These are phyloP conservation scores for Tremella fuciformis DNA, from an alignment of 768 basidiomycete species.

Conservation along the genomic window DNA sequence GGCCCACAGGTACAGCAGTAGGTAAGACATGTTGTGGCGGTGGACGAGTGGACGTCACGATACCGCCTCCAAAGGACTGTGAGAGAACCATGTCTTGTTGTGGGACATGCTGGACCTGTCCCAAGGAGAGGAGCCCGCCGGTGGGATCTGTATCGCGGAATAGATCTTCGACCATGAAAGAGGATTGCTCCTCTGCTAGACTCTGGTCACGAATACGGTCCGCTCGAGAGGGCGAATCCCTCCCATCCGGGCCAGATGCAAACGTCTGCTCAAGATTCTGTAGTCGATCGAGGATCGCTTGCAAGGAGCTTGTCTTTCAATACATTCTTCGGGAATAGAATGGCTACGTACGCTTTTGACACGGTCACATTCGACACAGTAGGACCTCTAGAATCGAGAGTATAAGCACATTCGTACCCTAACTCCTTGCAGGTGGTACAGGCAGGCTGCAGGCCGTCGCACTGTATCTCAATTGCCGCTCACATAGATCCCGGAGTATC, in stretches of 20 bases:
- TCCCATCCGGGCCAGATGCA: background rate
- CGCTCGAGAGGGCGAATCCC: background rate
- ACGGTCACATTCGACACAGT: background rate
- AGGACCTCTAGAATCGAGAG: background rate
- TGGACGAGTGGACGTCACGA: no score
- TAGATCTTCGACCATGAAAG: no score
- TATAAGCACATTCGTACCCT: background rate
- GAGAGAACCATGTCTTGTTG: no score
- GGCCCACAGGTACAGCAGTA: background rate
- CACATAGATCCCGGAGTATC: background rate
- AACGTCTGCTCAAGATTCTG: background rate
- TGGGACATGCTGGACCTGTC: no score
- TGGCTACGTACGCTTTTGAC: background rate
- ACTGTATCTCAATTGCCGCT: background rate
- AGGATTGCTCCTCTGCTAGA: no score
- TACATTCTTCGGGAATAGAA: background rate
- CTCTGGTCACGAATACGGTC: background rate
- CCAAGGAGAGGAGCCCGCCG: no score
- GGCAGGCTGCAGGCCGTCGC: background rate
- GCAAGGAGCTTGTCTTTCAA: background rate
- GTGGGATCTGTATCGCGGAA: no score
- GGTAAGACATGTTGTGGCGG: background rate
- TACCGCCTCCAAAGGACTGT: no score
- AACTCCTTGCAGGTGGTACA: background rate
- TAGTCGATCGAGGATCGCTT: background rate